phyloP scores from a whole-genome alignment of 106 monocot genomes.

The Allium sativum region DNA sequence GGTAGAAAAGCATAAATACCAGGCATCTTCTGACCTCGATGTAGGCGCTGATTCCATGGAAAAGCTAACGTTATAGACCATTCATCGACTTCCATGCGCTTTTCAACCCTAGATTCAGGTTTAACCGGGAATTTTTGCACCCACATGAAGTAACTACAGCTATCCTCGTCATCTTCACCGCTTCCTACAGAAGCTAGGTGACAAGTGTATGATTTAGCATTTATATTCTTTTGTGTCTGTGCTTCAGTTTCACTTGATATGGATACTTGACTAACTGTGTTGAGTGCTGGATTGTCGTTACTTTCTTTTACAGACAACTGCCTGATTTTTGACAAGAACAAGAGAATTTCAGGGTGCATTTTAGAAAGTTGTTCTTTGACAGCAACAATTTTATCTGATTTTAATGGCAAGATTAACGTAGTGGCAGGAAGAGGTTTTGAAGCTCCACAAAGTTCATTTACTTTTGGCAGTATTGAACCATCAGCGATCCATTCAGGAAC shows the following conservation, averaged over 20 bases:
- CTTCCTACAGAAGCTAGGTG: constrained; percentile 25
- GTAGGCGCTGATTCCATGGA: constrained; percentile 21
- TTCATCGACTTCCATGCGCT: constrained; percentile 35
- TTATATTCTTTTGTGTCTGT: constrained; percentile 27
- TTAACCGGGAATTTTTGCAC: constrained; percentile 53
- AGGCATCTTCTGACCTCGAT: constrained; percentile 17
- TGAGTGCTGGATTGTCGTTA: constrained; percentile 13
- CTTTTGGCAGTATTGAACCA: constrained; percentile 14
- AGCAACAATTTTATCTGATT: constrained; percentile 19
- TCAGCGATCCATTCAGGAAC: constrained; percentile 51
- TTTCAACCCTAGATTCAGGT: constrained; percentile 25
- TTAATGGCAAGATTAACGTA: constrained; percentile 40
- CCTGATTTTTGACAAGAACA: constrained; percentile 48
- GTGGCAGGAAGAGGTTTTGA: constrained; percentile 29
- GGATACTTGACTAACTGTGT: constrained; percentile 21
- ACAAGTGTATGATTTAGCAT: constrained; percentile 39
- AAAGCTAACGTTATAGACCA: constrained; percentile 47
- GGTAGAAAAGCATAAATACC: constrained; percentile 48
- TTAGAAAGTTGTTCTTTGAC: constrained; percentile 38
- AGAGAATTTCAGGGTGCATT: constrained; percentile 40
- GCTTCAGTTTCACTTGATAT: constrained; percentile 36
- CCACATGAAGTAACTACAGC: constrained; percentile 64
- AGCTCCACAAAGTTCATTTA: constrained; percentile 23
- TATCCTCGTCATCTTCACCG: constrained; percentile 1
- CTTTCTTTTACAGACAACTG: constrained; percentile 28